Evolutionary conservation across 495 filamentous ascomycete species (phyloP), one percentile per base, ranked within the genome.

Genomic region (Parathielavia hyrcaniae): DNA sequence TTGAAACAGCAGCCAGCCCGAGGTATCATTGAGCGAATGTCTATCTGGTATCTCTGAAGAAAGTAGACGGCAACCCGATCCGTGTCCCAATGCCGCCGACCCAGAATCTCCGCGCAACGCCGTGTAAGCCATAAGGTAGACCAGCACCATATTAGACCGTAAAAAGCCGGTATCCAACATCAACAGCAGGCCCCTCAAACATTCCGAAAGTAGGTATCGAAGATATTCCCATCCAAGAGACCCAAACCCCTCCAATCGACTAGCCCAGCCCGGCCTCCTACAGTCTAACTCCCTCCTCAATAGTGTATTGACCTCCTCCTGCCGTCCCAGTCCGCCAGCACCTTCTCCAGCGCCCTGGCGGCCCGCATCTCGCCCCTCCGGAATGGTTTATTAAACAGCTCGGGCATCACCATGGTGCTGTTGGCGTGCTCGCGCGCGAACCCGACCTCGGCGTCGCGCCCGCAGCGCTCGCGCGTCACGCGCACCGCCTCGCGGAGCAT

Each of bases 341-440:
- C 70, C 50, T 71, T 74, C 50, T 77, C 78, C 50, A 86, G 65
- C 58, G 75, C 64, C 70, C 70, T 75, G 59, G 77, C 76, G 4
- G 79, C 82, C 61, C 67, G 69, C 56, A 68, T 71, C 66, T 87
- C 86, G 38, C 73, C 60, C 69, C 72, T 79, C 55, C 84, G 75
- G 65, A 88, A 83, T 1, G 61, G 67, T 2, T 72, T 66, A 61
- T 86, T 86, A 52, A 87, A 87, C 11, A 78, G 64, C 54, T 77
- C 76, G 20, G 82, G 81, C 50, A 87, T 65, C n/a, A 86, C 70
- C 67, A 76, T 71, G 59, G 73, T 72, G 43, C 81, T 83, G 69
- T 90, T 85, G 6, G 83, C 86, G 76, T 90, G 87, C 45, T 82
- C 80, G 30, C 70, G 66, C 30, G 84, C 84, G 67, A 92, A 91